Conservation (phyloP, 306 rosid genomes). For the Glycine tomentella region DNA sequence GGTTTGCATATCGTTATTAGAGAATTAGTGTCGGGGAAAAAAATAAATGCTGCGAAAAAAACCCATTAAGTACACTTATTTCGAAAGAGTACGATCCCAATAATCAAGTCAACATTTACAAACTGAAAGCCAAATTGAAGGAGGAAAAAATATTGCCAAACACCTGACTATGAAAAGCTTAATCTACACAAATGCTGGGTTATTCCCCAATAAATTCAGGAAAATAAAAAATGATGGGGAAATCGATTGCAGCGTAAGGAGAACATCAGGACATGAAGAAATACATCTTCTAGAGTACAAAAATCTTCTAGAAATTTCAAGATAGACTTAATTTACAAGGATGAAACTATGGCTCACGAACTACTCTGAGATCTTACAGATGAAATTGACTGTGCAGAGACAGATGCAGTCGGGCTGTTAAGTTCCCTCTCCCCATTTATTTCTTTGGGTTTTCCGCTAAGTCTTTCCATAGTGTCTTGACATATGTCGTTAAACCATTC, state of each 20-base stretch:
- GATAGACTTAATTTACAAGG: slow-evolving; percentile 55
- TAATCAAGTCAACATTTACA: slow-evolving; percentile 66
- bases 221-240: background rate
- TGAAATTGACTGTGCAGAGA: slow-evolving; percentile 95
- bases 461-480: slow-evolving; percentile 84
- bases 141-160: slow-evolving; percentile 24
- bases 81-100: slow-evolving; percentile 51
- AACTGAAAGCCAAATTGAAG: slow-evolving; percentile 35
- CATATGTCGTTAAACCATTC: slow-evolving; percentile 92
- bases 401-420: slow-evolving; percentile 95
- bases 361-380: slow-evolving; percentile 94
- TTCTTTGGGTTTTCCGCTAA: slow-evolving; percentile 89
- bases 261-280: background rate
- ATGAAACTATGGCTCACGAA: slow-evolving; percentile 55
- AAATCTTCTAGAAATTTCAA: slow-evolving; percentile 30
- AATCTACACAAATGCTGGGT: slow-evolving; percentile 48
- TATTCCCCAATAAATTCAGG: slow-evolving; percentile 22
- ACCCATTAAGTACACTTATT: background rate
- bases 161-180: slow-evolving; percentile 41
- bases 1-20: background rate
- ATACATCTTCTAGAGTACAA: slow-evolving; percentile 43
- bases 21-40: too few species aligned
- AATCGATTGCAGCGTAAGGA: background rate
- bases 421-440: slow-evolving; percentile 82
- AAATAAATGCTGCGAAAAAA: background rate